phyloP scores from a whole-genome alignment of 768 basidiomycete species.

The Calocybe indica region DNA sequence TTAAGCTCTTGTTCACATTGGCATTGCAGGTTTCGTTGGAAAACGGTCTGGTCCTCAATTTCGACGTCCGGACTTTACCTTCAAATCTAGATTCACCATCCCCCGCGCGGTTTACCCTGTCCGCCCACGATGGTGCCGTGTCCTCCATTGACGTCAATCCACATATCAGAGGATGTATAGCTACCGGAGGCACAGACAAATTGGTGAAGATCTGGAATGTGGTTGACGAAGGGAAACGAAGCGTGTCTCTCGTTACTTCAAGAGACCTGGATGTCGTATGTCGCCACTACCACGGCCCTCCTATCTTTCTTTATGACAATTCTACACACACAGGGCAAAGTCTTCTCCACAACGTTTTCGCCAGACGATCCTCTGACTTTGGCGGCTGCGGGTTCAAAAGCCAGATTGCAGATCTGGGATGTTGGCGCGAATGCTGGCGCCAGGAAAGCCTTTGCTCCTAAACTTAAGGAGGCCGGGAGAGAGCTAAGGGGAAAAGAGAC shows the following conservation, averaged over 20 bases:
- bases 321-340: conserved; percentile 69
- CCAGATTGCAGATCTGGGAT: conserved; percentile 95
- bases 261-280: conserved; percentile 88
- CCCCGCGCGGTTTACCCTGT: conserved; percentile 78
- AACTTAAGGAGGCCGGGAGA: conserved; percentile 69
- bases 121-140: conserved; percentile 89
- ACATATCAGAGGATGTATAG: conserved; percentile 84
- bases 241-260: conserved; percentile 79
- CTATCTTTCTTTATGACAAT: too few species aligned
- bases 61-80: conserved; percentile 81
- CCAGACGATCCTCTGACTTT: conserved; percentile 93
- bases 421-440: conserved; percentile 78
- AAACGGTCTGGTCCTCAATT: conserved; percentile 90
- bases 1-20: not conserved
- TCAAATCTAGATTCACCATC: conserved; percentile 59
- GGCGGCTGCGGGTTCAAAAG: conserved; percentile 92
- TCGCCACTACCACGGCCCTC: conserved; percentile 6
- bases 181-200: conserved; percentile 93
- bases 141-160: conserved; percentile 90
- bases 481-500: conserved; percentile 55
- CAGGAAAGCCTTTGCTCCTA: conserved; percentile 75
- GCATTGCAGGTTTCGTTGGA: conserved; percentile 80
- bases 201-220: conserved; percentile 96
- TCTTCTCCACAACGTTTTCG: conserved; percentile 87
- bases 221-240: conserved; percentile 62